These are phyloP conservation scores for Suhomyces bribrorum DNA, from an alignment of 1,139 yeast genomes.

Conservation along the genomic window DNA sequence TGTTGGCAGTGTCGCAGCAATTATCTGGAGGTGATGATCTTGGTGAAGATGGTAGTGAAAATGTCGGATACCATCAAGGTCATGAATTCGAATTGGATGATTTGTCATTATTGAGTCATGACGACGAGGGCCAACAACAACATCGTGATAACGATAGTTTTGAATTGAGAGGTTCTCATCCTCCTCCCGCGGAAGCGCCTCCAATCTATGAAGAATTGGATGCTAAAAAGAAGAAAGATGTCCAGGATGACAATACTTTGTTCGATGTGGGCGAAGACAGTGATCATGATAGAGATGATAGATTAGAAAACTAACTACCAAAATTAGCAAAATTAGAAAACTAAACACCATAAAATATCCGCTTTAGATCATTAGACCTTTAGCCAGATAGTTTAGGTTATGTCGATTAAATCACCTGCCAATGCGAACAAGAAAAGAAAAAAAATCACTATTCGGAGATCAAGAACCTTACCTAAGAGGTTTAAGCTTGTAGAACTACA, in stretches of 20 bases:
- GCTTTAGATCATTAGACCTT: too few relatives aligned
- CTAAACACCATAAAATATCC: background rate
- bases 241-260: constrained; percentile 28
- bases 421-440: too few relatives aligned
- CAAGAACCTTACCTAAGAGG: too few relatives aligned
- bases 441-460: too few relatives aligned
- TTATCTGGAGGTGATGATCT: constrained; percentile 65
- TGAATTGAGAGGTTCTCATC: constrained; percentile 29
- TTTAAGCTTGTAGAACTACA: too few relatives aligned
- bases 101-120: constrained; percentile 58
- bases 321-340: background rate
- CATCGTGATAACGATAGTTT: constrained; percentile 35
- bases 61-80: constrained; percentile 33
- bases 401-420: too few relatives aligned
- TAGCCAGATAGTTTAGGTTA: too few relatives aligned
- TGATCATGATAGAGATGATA: constrained; percentile 31
- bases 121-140: constrained; percentile 39
- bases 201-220: constrained; percentile 32
- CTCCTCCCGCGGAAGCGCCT: constrained; percentile 7
- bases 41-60: constrained; percentile 60
- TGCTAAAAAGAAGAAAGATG: constrained; percentile 12
- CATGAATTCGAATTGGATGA: constrained; percentile 77
- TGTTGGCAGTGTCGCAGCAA: constrained; percentile 94
- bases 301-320: constrained; percentile 19
- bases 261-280: constrained; percentile 41